Evolutionary conservation across 176 grass and related monocot genomes (phyloP).

Genomic region (Zoysia japonica): DNA sequence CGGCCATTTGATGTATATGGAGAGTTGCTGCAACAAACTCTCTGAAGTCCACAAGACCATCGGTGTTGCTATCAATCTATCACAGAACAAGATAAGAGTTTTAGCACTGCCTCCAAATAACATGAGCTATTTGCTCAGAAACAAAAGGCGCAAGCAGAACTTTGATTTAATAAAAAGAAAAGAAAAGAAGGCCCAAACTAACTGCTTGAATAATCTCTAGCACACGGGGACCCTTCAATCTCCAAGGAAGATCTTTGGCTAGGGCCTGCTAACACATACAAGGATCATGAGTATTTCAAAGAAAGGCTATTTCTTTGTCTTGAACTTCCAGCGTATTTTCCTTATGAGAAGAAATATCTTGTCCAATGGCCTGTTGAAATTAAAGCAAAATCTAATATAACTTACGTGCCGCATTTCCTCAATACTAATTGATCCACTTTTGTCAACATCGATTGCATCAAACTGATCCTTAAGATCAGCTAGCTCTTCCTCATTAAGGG

Average conservation of each 20-base stretch:
- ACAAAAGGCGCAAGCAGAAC: neutral
- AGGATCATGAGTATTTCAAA: constrained; percentile 34
- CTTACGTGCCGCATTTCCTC: constrained; percentile 96
- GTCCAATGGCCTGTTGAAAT: neutral
- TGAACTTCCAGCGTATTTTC: neutral
- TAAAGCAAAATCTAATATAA: neutral
- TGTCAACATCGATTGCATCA: constrained; percentile 95
- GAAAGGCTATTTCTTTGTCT: neutral
- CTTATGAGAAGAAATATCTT: neutral
- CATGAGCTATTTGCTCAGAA: neutral
- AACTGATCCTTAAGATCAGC: constrained; percentile 90
- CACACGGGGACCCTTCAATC: constrained; percentile 81
- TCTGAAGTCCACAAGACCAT: constrained; percentile 94
- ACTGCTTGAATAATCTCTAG: constrained; percentile 94
- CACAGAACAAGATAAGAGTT: constrained; percentile 34
- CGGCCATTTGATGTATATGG: constrained; percentile 97
- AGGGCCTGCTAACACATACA: constrained; percentile 64
- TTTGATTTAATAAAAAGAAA: neutral
- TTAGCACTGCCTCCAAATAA: constrained; percentile 27
- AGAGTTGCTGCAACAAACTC: constrained; percentile 96
- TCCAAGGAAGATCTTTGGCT: constrained; percentile 97
- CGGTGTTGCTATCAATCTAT: constrained; percentile 93
- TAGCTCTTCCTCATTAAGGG: constrained; percentile 84
- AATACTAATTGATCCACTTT: constrained; percentile 95
- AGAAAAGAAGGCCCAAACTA: constrained; percentile 32